Base-by-base conservation (phyloP, 495 filamentous ascomycete genomes). In the Hypoxylon cercidicola region DNA sequence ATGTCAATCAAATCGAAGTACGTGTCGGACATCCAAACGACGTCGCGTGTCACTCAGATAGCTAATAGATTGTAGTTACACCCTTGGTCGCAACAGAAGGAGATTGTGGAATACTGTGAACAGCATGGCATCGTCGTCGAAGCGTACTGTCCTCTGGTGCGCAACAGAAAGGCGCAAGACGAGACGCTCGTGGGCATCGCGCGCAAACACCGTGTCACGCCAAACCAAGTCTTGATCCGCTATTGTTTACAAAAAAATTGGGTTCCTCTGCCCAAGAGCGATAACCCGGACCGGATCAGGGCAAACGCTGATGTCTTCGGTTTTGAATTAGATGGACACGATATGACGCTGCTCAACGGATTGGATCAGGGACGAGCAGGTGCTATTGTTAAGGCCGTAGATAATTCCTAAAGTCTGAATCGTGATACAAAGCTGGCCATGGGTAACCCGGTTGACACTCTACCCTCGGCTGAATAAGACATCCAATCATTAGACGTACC, bases 1-100 rank as follows among this genome's bases (percentile, higher is more conserved):
- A 50, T 6, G 87, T 90, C 4, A 90, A 91, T 71, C 89, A 92
- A 65, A 86, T 90, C 71, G 85, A 88, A 81, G 86, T 87, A 60
- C 34, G 74, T 74, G 41, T 12, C 44, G 20, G 43, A 3, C 35
- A 39, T 13, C n/a, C 35, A 39, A 7, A 12, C n/a, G 35, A 39
- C n/a, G n/a, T 5, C 2, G 16, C 15, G n/a, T 9, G 51, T 9
- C 48, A 34, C 7, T 13, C 12, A 19, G 41, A 30, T 55, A 16
- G 19, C 55, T 43, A 47, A 47, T 10, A 47, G 10, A 4, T 30
- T 25, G 5, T 60, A 87, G 85, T 82, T 90, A 20, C 88, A 90
- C 69, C 87, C 88, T 7, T 89, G 85, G 85, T 82, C 78, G 68
- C 87, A 90, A 72, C 88, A 89, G 68, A 82, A 85, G 15, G 78